Percentiles rank a stretch among this genome's conserved stretches.
These are phyloP conservation scores for Lentinus polychrous DNA, from an alignment of 1,284 basidiomycete species.

Conservation along the genomic window DNA sequence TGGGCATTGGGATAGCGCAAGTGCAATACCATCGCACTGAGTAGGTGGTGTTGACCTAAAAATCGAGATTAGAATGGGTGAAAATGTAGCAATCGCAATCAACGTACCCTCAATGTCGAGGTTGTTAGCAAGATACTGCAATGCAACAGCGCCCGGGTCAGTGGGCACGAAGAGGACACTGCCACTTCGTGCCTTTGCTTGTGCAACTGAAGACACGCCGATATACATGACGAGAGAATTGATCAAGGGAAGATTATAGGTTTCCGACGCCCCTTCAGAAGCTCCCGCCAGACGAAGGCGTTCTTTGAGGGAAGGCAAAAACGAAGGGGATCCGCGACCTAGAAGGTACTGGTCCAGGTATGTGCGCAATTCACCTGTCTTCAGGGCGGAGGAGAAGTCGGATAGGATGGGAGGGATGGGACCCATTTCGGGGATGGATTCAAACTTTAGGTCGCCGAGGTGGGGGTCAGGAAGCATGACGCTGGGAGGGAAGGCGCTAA, in stretches of 20 bases:
- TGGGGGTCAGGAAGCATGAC: slow-evolving; percentile 86
- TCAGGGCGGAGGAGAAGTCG: slow-evolving; percentile 81
- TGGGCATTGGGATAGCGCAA: slow-evolving; percentile 96
- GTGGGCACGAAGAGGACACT: slow-evolving; percentile 73
- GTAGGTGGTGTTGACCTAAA: slow-evolving; percentile 85
- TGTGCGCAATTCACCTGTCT: slow-evolving; percentile 69
- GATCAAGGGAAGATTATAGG: slow-evolving; percentile 85
- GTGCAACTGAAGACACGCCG: slow-evolving; percentile 83
- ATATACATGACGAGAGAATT: slow-evolving; percentile 95
- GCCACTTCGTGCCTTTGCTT: slow-evolving; percentile 76
- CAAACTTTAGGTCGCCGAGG: slow-evolving; percentile 63
- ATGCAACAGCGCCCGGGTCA: slow-evolving; percentile 76
- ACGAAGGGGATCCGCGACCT: slow-evolving; percentile 56
- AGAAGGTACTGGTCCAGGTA: slow-evolving; percentile 82
- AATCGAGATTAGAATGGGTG: background rate
- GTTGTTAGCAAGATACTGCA: slow-evolving; percentile 77
- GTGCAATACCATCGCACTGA: slow-evolving; percentile 88
- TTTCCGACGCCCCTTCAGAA: slow-evolving; percentile 48
- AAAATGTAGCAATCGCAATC: background rate
- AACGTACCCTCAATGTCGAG: slow-evolving; percentile 83
- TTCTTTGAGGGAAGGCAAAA: slow-evolving; percentile 80
- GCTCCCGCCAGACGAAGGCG: slow-evolving; percentile 54
- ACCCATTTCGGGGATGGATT: slow-evolving; percentile 80
- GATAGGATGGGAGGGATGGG: slow-evolving; percentile 86
- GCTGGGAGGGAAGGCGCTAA: slow-evolving; percentile 92